Evolutionary conservation across 2,329 filamentous ascomycete species (phyloP), one percentile per base, ranked within the genome.

Genomic region (Fusarium sp.): DNA sequence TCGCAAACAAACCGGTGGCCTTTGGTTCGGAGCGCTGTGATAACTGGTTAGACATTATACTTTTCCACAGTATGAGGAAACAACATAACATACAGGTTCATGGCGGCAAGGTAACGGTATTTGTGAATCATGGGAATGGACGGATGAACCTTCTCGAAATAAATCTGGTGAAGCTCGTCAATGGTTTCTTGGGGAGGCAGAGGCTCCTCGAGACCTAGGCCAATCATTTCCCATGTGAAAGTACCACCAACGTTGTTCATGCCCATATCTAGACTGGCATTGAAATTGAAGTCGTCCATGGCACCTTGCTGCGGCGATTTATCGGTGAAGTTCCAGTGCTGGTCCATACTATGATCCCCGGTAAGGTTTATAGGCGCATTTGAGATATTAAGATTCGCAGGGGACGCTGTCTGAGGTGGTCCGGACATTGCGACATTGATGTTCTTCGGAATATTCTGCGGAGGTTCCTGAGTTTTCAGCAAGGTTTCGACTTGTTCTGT

Each of bases 401-500:
- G 50, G 78, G 70, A 64, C 73, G 80, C 73, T 78, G 82, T 62
- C 70, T 83, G 75, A 71, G 80, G 77, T 72, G 75, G 70, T 68
- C 44, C 73, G 41, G 77, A 61, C 24, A 80, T 70, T 36, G 80
- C 58, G 44, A 80, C 74, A 45, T 63, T 68, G 22, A 83, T 77
- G 39, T 78, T 75, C 75, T 82, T 83, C 65, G 81, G 78, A 30
- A 64, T 70, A 36, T 79, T 56, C 20, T 78, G 69, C 56, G 78
- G 78, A 34, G 87, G 83, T 61, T 94, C 93, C 79, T 97, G 93
- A 11, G 90, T 94, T 84, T 96, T 97, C 69, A 98, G 86, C 63
- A 98, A 85, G 4, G 93, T 96, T 85, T 98, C 96, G 62, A 98
- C 95, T 87, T 98, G 95, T 82, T 96, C 94, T 97, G 59, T 30